Evolutionary conservation across 1,284 basidiomycete species (phyloP).

Genomic region (Vanrija sp.): DNA sequence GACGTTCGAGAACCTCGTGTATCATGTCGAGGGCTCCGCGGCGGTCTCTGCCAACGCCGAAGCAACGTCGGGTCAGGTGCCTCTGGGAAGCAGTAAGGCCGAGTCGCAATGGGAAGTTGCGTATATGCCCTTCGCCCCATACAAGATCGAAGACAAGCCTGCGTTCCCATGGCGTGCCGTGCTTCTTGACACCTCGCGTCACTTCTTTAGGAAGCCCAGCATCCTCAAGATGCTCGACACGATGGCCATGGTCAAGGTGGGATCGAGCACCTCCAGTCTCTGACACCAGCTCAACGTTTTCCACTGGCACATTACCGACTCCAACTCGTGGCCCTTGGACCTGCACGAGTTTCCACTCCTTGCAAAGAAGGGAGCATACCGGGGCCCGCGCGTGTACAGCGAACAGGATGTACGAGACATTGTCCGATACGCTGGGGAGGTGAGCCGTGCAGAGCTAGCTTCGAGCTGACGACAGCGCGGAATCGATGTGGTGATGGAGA

Average conservation of each 20-base stretch:
- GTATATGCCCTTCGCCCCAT: slow-evolving; percentile 38
- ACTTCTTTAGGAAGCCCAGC: not conserved
- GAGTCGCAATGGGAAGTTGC: not conserved
- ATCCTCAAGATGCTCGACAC: slow-evolving; percentile 62
- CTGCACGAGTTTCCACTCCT: slow-evolving; percentile 63
- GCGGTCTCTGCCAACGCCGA: not conserved
- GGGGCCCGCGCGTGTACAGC: slow-evolving; percentile 57
- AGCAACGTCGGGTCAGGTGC: not conserved
- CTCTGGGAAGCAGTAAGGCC: not conserved
- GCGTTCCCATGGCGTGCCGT: slow-evolving; percentile 60
- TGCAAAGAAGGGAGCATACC: slow-evolving; percentile 65
- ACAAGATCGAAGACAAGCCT: slow-evolving; percentile 48
- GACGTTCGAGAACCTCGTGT: slow-evolving; percentile 69
- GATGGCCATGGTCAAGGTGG: slow-evolving; percentile 80
- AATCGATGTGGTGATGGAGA: slow-evolving; percentile 71
- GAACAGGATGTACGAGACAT: slow-evolving; percentile 61
- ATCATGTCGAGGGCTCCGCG: slow-evolving; percentile 13
- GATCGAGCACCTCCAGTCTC: slow-evolving; percentile 18
- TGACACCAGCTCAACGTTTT: slow-evolving; percentile 60
- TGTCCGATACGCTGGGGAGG: slow-evolving; percentile 66
- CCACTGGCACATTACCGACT: slow-evolving; percentile 48
- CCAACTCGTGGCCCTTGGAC: slow-evolving; percentile 64
- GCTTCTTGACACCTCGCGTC: slow-evolving; percentile 67
- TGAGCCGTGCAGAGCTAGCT: too few species aligned
- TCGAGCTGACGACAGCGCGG: slow-evolving; percentile 56